These are phyloP conservation scores for Batkoa obscura DNA, from an alignment of 371 early-diverging fungal species.

Conservation along the genomic window DNA sequence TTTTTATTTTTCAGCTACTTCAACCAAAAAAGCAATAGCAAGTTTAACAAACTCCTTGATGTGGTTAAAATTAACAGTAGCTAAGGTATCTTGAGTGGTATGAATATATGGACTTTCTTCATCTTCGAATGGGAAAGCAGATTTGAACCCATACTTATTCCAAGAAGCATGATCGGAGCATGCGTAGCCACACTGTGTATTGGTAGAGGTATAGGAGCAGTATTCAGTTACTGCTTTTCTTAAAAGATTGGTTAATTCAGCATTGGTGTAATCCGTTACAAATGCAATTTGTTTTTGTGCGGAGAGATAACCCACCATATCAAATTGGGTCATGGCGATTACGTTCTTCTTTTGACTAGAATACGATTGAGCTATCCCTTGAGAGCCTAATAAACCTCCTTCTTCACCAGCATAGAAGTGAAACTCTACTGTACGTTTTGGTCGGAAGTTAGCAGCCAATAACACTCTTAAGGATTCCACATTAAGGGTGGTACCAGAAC, in stretches of 20 bases:
- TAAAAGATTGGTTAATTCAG: slow-evolving; percentile 34
- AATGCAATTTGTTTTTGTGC: slow-evolving; percentile 55
- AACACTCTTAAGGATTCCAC: slow-evolving; percentile 62
- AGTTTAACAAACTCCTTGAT: slow-evolving; percentile 14
- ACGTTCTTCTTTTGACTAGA: slow-evolving; percentile 28
- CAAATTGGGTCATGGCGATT: slow-evolving; percentile 57
- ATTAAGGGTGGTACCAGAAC: slow-evolving; percentile 72
- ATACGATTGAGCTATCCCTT: slow-evolving; percentile 60
- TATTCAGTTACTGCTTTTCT: slow-evolving; percentile 6
- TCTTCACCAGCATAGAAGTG: slow-evolving; percentile 90
- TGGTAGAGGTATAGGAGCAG: not conserved
- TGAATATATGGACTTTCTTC: slow-evolving; percentile 37
- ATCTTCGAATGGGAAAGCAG: slow-evolving; percentile 68
- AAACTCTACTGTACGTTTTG: slow-evolving; percentile 74
- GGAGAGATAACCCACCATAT: slow-evolving; percentile 63
- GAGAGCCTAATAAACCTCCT: slow-evolving; percentile 73
- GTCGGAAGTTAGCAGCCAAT: slow-evolving; percentile 44
- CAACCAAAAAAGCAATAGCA: slow-evolving; percentile 3
- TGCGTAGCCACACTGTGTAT: slow-evolving; percentile 11
- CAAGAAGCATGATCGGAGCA: slow-evolving; percentile 81
- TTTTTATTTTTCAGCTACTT: not conserved
- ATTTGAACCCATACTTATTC: slow-evolving; percentile 62
- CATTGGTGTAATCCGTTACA: slow-evolving; percentile 62
- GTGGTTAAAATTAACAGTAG: slow-evolving; percentile 62
- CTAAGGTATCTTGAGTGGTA: slow-evolving; percentile 40